These are phyloP conservation scores for Entelexis paramagnoliae DNA, from an alignment of 1,139 yeast genomes.

Conservation along the genomic window DNA sequence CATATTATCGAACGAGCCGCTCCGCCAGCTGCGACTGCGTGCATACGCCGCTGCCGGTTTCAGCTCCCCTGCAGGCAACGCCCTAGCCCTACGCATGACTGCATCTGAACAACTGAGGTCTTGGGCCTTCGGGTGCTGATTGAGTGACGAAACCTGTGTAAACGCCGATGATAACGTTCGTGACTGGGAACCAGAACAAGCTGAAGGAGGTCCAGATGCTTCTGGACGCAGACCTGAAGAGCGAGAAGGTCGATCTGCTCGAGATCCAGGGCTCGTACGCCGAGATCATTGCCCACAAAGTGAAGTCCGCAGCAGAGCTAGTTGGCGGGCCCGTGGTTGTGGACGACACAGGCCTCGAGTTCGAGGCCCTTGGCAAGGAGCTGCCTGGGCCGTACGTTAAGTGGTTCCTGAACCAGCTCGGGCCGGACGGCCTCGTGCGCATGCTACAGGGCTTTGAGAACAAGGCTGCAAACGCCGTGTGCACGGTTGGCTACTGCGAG, in stretches of 20 bases:
- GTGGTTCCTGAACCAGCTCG: constrained; percentile 24
- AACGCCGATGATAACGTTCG: constrained; percentile 25
- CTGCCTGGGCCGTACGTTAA: constrained; percentile 81
- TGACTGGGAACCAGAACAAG: constrained; percentile 80
- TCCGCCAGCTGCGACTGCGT: too few relatives aligned
- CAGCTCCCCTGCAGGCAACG: too few relatives aligned
- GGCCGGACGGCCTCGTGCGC: constrained; percentile 28
- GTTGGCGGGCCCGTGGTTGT: constrained; percentile 72
- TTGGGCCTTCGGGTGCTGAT: too few relatives aligned
- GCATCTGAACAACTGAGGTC: too few relatives aligned
- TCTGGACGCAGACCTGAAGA: constrained; percentile 45
- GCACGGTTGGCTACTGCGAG: constrained; percentile 85
- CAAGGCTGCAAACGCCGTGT: constrained; percentile 76
- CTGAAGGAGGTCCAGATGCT: constrained; percentile 73
- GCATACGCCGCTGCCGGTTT: too few relatives aligned
- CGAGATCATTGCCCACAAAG: constrained; percentile 73
- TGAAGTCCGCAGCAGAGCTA: constrained; percentile 58
- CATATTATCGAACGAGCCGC: too few relatives aligned
- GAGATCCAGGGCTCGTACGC: constrained; percentile 86
- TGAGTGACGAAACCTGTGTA: too few relatives aligned
- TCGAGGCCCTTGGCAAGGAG: constrained; percentile 56
- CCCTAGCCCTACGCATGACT: too few relatives aligned
- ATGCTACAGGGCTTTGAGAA: constrained; percentile 73
- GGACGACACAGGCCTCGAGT: constrained; percentile 89
- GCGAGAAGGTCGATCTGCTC: constrained; percentile 59